Evolutionary conservation across 805 yeast species (phyloP), one percentile per base, ranked within the genome.

Genomic region (Cephaloascus fragrans): DNA sequence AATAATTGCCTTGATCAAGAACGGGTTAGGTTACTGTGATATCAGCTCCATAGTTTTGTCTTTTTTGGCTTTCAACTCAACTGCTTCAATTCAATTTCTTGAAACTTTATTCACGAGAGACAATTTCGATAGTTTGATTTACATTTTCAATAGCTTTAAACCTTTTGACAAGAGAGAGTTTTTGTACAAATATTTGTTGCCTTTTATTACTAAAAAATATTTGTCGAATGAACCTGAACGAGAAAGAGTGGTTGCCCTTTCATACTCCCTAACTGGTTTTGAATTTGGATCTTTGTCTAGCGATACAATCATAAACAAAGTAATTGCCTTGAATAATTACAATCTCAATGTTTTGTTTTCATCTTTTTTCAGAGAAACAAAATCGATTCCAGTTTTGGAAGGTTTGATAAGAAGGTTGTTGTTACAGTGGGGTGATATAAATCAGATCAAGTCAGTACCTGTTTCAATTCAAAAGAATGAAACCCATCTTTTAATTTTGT

Each of bases 401-500:
- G 10, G 6, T 12, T 8, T 23, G 28, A 12, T 46, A 2, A 29
- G 19, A 1, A 20, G 17, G 3, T 39, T 55, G 3, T 36, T 62
- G 3, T 28, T 26, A 2, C 38, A 49, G 10, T 65, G 71, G 71
- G 67, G 72, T 2, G 62, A 64, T 38, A 51, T 49, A 2, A 45
- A 49, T 3, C 43, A 55, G 6, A 54, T 74, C n/a, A 59, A 62
- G 36, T 51, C 56, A 18, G 65, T 67, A 6, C 59, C 79, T 0
- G 49, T 66, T 1, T 41, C 52, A 0, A 36, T 49, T 2, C 90
- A 82, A 50, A 70, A 64, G 26, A 49, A 54, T 2, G 54, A 73
- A 28, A 73, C 88, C 0, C 69, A 63, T 32, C 53, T 73, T 3
- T 50, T 80, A 2, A 48, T 77, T 4, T 44, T 71, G 31, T 34